Evolutionary conservation across 495 filamentous ascomycete species (phyloP).

Genomic region (Lepraria neglecta): DNA sequence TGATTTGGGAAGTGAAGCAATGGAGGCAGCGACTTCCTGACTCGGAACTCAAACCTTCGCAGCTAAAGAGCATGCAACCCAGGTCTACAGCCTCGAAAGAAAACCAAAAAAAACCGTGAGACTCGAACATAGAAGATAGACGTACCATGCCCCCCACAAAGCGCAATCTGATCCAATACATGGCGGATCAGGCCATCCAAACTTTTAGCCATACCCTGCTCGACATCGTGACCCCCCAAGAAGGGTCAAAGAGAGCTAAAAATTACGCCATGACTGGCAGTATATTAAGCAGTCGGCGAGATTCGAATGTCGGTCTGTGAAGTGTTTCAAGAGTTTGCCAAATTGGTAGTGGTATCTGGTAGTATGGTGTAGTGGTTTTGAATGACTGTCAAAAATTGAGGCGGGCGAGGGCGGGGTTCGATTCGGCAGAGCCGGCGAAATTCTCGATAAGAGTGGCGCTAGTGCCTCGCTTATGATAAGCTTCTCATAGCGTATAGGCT

Average conservation of each 20-base stretch:
- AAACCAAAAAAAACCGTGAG: no score
- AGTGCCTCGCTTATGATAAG: conserved; percentile 10
- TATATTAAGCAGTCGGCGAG: background rate
- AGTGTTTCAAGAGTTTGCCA: background rate
- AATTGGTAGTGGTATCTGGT: background rate
- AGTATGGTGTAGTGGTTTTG: background rate
- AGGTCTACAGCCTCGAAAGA: no score
- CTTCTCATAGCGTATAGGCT: no score
- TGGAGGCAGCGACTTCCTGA: no score
- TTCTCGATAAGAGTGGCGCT: conserved; percentile 3
- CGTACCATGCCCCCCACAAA: conserved; percentile 64
- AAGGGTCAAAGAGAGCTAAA: conserved; percentile 10
- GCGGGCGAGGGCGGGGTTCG: background rate
- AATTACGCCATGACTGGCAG: conserved; percentile 19
- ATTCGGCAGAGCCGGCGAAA: background rate
- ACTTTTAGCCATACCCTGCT: conserved; percentile 52
- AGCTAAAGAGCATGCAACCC: no score
- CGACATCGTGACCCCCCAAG: conserved; percentile 16
- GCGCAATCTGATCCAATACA: conserved; percentile 65
- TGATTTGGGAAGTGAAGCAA: no score
- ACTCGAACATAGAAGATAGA: conserved; percentile 18
- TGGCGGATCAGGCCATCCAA: conserved; percentile 66
- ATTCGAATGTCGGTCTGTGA: conserved; percentile 13
- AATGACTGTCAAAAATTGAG: background rate
- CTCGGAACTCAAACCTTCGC: no score